Evolutionary conservation across 2,329 filamentous ascomycete species (phyloP), one percentile per base, ranked within the genome.

Genomic region (Penicillium digitatum): DNA sequence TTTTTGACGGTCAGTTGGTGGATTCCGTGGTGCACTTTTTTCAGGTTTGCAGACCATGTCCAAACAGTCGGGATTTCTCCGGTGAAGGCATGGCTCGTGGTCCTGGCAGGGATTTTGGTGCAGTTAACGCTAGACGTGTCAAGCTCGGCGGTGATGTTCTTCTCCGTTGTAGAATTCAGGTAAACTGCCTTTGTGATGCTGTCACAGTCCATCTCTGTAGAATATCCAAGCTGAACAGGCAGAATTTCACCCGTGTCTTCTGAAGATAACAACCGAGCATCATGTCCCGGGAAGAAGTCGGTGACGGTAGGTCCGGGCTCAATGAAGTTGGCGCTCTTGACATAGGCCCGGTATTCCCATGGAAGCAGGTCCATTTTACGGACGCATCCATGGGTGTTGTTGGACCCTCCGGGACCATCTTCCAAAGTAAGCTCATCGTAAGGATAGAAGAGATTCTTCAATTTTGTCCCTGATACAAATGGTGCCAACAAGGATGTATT

Each of bases 391-490:
- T 82, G 83, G 46, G 77, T 78, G 1, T 74, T 74, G 10, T 75
- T 76, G 42, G 82, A 74, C 31, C 71, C 71, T 6, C 72, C 65
- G 1, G 73, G 66, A 0, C 81, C 81, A 2, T 68, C 66, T 38
- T 75, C 72, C 24, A 87, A 71, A 0, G 70, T 77, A 52, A 80
- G 74, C 55, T 82, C 77, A 31, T 84, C 82, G 59, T 82, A 82
- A 0, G 84, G 83, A 61, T 81, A 81, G 66, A 87, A 85, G n/a
- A 87, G 66, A 61, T 86, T 86, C 65, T 81, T 82, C 57, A 87
- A 82, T 1, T 74, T 79, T 1, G 78, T 81, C 11, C 76, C 79
- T 2, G 70, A 65, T 9, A 75, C 71, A 54, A 83, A 87, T 0
- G 84, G 82, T 14, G 84, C 72, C 27, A 86, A 72, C 32, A 87